Base-by-base conservation (phyloP, 257 asterid genomes). In the Petunia secreta region DNA sequence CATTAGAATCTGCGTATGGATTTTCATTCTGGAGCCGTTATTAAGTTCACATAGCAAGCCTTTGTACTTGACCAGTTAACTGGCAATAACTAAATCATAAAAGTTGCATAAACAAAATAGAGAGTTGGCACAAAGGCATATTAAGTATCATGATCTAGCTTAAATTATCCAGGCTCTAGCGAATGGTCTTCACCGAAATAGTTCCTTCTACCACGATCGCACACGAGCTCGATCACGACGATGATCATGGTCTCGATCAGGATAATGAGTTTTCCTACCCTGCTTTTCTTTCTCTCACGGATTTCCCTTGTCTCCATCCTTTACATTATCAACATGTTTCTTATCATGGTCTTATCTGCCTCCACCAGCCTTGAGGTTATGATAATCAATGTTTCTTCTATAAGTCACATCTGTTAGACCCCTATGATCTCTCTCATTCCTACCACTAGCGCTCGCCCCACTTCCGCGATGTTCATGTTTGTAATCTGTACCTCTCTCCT, bases 131-230 rank as follows among this genome's bases (percentile, higher is more conserved):
- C 6, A 44, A 44, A 44, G 48, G 48, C 48, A 44, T 44, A 3
- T 3, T 44, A 44, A 44, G 6, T 44, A 44, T 44, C 48, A 44
- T 44, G 48, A 44, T 44, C 48, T 44, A 44, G 48, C 48, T 44
- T 44, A 44, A 44, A 44, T 44, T 44, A 44, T 44, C 48, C 48
- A 44, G 48, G 48, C 48, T 44, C 48, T 44, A 44, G 48, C 48
- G 48, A 44, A 44, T 44, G 48, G 6, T 44, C 48, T 64, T 79
- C 44, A 38, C 11, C 64, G 25, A 90, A 39, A 86, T 87, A 92
- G 53, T 79, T 85, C 83, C 92, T 87, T 85, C 93, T 88, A 63
- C 75, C 84, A 66, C 90, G 89, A 71, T 82, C 86, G 75, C 82
- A 85, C 84, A 36, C 82, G 69, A 2, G 78, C 90, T 39, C 85